Conservation (phyloP, 371 early-diverging fungal genomes). For the Circinella umbellata region DNA sequence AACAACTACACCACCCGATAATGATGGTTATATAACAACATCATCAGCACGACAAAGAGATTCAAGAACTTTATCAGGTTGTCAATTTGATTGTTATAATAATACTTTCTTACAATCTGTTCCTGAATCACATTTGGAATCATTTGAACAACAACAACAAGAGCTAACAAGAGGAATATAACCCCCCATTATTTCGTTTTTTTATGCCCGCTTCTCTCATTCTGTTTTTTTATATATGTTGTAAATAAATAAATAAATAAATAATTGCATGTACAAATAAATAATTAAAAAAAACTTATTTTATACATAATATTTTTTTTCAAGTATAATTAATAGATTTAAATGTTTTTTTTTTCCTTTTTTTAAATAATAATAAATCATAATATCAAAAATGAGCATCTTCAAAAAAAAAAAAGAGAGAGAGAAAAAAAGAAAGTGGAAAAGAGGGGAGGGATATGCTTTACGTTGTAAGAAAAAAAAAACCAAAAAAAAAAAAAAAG, state of each 20-base stretch:
- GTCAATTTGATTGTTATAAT: neutral
- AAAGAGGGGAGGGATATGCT: too few species aligned
- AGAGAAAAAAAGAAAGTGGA: too few species aligned
- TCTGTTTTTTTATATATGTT: neutral
- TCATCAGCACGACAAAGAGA: too few species aligned
- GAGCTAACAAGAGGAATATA: too few species aligned
- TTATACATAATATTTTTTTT: neutral
- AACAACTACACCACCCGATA: too few species aligned
- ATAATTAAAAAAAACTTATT: neutral
- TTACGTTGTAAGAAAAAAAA: neutral
- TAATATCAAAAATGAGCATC: too few species aligned
- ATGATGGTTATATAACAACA: too few species aligned
- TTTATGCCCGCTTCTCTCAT: too few species aligned
- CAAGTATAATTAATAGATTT: neutral
- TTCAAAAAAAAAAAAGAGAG: too few species aligned
- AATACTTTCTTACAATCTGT: conserved; percentile 8
- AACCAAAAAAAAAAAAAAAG: neutral
- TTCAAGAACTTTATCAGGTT: conserved; percentile 2
- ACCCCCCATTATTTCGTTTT: too few species aligned
- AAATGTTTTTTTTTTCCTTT: too few species aligned
- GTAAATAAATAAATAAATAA: neutral
- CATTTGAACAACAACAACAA: neutral
- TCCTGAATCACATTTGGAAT: conserved; percentile 8
- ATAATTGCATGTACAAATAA: neutral
- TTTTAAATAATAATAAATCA: too few species aligned